Base-by-base conservation (phyloP, 306 rosid species). In the Vigna mungo region DNA sequence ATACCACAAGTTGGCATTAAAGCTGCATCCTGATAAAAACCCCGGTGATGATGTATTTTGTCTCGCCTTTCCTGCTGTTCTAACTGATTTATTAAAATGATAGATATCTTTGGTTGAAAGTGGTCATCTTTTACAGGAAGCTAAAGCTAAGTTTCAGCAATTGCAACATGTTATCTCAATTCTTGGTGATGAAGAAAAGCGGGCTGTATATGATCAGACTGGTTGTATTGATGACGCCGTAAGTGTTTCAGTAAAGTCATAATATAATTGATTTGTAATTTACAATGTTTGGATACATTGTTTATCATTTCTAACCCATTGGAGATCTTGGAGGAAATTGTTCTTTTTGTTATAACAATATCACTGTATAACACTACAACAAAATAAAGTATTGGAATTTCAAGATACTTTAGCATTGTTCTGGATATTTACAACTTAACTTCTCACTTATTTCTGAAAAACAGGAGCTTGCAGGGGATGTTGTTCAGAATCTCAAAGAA, bases 11-110 rank as follows among this genome's bases (percentile, higher is more conserved):
- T 88, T 92, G 83, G 99, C 99, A 2, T 80, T 95, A 84, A 83
- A 87, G 44, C 90, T 92, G 21, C 99, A 95, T 84, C 99, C 99
- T 15, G 99, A 95, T 84, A 95, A 92, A 72, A 95, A 92, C 81
- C 94, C 88, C 1, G 91, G 84, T 25, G 89, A 92, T 74, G 96
- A 92, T 96, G 97, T 95, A 5, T 70, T 55, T 46, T 74, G 27
- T 20, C 43, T 34, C 9, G 18, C 34, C 36, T 6, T 46, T 12
- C 13, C 27, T 71, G 69, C 49, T 36, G 30, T 34, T 6, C 25
- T 51, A 17, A 58, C n/a, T 37, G 7, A 5, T 44, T 4, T 58
- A 25, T 58, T 67, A 14, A 56, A 16, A 18, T 44, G 17, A 20
- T 63, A 21, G 69, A 16, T 46, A 25, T 18, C 63, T 80, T 21